Evolutionary conservation across 257 asterid species (phyloP).

Genomic region (Solanum microdontum): DNA sequence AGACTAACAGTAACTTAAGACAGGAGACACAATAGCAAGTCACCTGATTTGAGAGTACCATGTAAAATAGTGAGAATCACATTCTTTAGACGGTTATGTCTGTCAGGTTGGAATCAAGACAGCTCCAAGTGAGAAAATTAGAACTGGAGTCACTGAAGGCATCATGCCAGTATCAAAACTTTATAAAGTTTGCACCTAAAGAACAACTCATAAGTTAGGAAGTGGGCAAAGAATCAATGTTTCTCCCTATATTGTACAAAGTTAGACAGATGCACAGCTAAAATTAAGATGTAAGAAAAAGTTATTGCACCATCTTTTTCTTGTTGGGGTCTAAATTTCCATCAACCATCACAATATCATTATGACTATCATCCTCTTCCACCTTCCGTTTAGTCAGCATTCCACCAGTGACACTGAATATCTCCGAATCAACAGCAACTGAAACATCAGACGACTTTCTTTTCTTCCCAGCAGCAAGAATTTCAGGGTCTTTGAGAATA

Average conservation of each 20-base stretch:
- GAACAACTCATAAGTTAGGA: constrained; percentile 14
- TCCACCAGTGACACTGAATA: constrained; percentile 10
- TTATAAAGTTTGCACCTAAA: constrained; percentile 17
- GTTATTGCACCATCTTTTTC: constrained; percentile 38
- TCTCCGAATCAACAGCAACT: constrained; percentile 8
- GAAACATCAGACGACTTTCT: constrained; percentile 41
- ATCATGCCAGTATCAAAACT: constrained; percentile 27
- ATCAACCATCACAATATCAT: constrained; percentile 32
- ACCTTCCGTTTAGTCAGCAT: constrained; percentile 23
- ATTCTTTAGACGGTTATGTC: neutral
- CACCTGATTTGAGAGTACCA: neutral
- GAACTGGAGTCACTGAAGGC: constrained; percentile 12
- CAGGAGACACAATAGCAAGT: neutral
- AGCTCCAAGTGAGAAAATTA: neutral
- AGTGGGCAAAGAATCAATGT: constrained; percentile 31
- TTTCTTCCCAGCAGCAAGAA: constrained; percentile 36
- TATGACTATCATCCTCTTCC: constrained; percentile 23
- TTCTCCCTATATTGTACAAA: constrained; percentile 28
- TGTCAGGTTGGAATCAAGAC: neutral
- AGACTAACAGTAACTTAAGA: neutral
- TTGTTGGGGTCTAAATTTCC: constrained; percentile 23
- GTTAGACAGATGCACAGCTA: constrained; percentile 18
- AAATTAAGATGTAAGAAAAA: neutral
- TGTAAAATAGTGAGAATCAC: neutral
- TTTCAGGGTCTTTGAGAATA: constrained; percentile 15